Base-by-base conservation (phyloP, 2,329 filamentous ascomycete genomes). In the Fusarium marasasianum region DNA sequence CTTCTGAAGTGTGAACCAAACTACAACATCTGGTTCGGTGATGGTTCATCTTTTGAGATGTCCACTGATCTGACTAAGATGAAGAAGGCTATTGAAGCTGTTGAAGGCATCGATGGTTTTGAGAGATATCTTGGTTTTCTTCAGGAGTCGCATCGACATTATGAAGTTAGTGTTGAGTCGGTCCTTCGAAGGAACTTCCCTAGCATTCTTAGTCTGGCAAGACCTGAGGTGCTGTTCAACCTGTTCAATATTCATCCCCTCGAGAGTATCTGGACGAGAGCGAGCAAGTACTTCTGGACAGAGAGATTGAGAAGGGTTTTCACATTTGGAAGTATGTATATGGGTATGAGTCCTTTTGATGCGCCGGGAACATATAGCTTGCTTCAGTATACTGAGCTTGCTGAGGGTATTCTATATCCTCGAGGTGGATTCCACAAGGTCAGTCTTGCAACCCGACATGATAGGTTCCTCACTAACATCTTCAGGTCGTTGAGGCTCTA, bases 291-390 rank as follows among this genome's bases (percentile, higher is more conserved):
- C 77, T 94, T 94, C 80, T 87, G 85, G 85, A 91, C 91, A 0
- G 92, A 94, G 78, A 84, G 92, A 65, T 78, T 94, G 76, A 85
- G 92, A 69, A 83, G 92, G 33, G 92, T 92, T 0, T 94, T 94
- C 73, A 94, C 92, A 0, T 94, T 94, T 81, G 92, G 90, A 29
- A 94, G 91, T 76, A 95, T 94, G 92, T 94, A 95, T 78, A 92
- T 94, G 90, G 93, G 93, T 1, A 94, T 94, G 92, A 91, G 87
- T 62, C 93, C 93, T 0, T 94, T 92, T 78, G 91, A 93, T 78
- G 92, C 93, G 0, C 93, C 92, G 0, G 92, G 90, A 8, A 94
- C 92, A 5, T 94, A 94, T 82, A 91, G 88, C 55, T 81, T 94
- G 67, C 83, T 94, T 58, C 92, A 94, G 81, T 94, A 94, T 79